phyloP scores from a whole-genome alignment of 805 yeast species.

The Wickerhamomyces kurtzmanii region DNA sequence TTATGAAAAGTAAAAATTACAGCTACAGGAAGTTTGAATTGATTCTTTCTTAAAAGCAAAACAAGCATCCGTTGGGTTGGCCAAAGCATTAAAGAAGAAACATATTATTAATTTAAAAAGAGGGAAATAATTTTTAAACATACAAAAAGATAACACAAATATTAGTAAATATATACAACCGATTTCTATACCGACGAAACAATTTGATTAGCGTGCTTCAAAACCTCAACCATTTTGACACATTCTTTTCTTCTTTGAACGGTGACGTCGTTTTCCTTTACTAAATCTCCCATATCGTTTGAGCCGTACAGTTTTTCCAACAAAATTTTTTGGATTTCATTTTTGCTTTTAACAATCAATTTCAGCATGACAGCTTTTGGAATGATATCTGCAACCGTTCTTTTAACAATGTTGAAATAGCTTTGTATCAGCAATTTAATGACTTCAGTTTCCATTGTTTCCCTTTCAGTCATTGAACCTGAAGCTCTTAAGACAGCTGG shows the following conservation, averaged over 20 bases:
- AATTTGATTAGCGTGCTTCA: constrained; percentile 83
- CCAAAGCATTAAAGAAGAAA: too few species aligned
- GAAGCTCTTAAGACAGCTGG: constrained; percentile 91
- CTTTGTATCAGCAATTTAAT: constrained; percentile 86
- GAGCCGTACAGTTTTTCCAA: constrained; percentile 79
- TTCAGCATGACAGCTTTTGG: constrained; percentile 96
- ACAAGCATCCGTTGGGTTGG: too few species aligned
- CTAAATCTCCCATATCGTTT: constrained; percentile 63
- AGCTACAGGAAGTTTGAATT: too few species aligned
- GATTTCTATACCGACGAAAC: constrained; percentile 39
- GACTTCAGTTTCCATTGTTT: constrained; percentile 94
- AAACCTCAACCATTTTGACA: constrained; percentile 87
- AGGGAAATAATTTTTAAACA: too few species aligned
- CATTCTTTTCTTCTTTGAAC: constrained; percentile 94
- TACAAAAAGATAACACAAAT: too few species aligned
- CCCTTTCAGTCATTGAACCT: constrained; percentile 87
- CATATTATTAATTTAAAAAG: too few species aligned
- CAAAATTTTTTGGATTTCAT: constrained; percentile 82
- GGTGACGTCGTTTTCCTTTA: constrained; percentile 86
- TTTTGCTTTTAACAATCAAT: constrained; percentile 74
- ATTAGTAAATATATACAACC: too few species aligned
- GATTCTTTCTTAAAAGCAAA: too few species aligned
- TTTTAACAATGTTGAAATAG: constrained; percentile 85
- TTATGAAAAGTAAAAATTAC: too few species aligned
- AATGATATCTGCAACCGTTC: constrained; percentile 86